A percentile compares a stretch with the other conserved stretches of the same genome.
These are phyloP conservation scores for Barnettozyma salicaria DNA, from an alignment of 805 yeast species.

Conservation along the genomic window DNA sequence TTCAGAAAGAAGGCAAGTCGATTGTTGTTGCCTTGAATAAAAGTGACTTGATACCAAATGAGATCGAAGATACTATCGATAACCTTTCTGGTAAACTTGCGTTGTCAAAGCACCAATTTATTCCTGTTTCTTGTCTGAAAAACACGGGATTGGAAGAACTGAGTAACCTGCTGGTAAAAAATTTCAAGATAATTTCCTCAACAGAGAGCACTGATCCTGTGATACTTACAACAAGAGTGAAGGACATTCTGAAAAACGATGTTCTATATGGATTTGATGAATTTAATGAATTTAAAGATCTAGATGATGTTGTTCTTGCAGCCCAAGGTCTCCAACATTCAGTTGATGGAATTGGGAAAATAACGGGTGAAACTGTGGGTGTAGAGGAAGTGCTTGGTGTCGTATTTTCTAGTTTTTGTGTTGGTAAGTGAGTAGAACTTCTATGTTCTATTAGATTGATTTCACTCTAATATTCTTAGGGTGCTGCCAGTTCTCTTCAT, in stretches of 20 bases:
- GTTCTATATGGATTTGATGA: constrained; percentile 70
- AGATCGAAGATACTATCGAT: constrained; percentile 19
- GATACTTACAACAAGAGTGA: constrained; percentile 66
- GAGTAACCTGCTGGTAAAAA: constrained; percentile 33
- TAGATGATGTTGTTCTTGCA: constrained; percentile 73
- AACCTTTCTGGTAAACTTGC: constrained; percentile 21
- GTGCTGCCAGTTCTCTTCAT: background rate
- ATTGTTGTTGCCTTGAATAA: constrained; percentile 53
- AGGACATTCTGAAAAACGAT: constrained; percentile 68
- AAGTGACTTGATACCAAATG: constrained; percentile 39
- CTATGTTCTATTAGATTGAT: background rate
- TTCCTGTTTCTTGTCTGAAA: constrained; percentile 54
- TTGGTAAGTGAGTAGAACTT: constrained; percentile 54
- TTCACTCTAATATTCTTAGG: background rate
- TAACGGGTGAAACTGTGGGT: constrained; percentile 85
- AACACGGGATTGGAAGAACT: constrained; percentile 52
- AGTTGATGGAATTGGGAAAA: constrained; percentile 82
- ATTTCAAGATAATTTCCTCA: constrained; percentile 45
- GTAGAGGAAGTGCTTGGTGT: constrained; percentile 88
- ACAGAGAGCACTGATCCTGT: constrained; percentile 57
- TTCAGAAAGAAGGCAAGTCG: constrained; percentile 25
- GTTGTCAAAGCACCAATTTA: constrained; percentile 23
- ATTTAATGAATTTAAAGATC: constrained; percentile 43
- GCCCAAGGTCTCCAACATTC: constrained; percentile 69
- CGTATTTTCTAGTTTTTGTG: constrained; percentile 87